A percentile compares a stretch with the other conserved stretches of the same genome.
Conservation (phyloP, 352 stramenopile species). For the Globisporangium alternatum region DNA sequence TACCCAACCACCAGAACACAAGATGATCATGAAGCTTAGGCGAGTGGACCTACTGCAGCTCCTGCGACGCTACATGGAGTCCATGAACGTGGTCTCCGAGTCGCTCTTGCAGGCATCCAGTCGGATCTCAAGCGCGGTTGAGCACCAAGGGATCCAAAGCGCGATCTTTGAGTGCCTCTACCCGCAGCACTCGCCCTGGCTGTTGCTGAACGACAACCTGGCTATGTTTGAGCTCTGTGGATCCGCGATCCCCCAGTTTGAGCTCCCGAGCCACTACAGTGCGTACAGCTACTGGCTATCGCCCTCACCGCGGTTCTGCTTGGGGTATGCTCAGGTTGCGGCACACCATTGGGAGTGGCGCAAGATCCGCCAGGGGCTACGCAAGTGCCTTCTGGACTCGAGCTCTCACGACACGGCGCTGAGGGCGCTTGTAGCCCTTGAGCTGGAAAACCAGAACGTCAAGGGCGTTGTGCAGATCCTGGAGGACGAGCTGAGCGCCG, state of each 20-base stretch:
- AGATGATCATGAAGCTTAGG: constrained; percentile 6
- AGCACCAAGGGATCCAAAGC: constrained; percentile 24
- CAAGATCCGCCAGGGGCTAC: constrained; percentile 34
- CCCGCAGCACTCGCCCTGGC: constrained; percentile 30
- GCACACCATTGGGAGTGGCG: constrained; percentile 47
- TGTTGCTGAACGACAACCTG: constrained; percentile 29
- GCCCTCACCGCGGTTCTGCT: constrained; percentile 36
- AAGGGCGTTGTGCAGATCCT: constrained; percentile 37
- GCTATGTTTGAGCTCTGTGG: constrained; percentile 40
- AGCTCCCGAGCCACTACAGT: constrained; percentile 35
- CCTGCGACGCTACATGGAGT: constrained; percentile 35
- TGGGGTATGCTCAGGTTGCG: constrained; percentile 44
- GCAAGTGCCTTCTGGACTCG: constrained; percentile 30
- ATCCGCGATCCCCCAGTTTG: constrained; percentile 21
- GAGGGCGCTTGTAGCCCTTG: constrained; percentile 36
- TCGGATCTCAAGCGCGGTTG: constrained; percentile 20
- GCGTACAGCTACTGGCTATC: constrained; percentile 29
- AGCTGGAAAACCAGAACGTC: constrained; percentile 39
- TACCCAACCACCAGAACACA: constrained; percentile 2
- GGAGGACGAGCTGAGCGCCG: constrained; percentile 25
- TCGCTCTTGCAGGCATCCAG: constrained; percentile 25
- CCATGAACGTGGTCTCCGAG: constrained; percentile 42
- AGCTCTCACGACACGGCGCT: constrained; percentile 31
- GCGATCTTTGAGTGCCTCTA: constrained; percentile 47
- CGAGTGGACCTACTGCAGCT: constrained; percentile 27